Evolutionary conservation across 2,329 filamentous ascomycete species (phyloP).

Genomic region (Lasiodiplodia gonubiensis): DNA sequence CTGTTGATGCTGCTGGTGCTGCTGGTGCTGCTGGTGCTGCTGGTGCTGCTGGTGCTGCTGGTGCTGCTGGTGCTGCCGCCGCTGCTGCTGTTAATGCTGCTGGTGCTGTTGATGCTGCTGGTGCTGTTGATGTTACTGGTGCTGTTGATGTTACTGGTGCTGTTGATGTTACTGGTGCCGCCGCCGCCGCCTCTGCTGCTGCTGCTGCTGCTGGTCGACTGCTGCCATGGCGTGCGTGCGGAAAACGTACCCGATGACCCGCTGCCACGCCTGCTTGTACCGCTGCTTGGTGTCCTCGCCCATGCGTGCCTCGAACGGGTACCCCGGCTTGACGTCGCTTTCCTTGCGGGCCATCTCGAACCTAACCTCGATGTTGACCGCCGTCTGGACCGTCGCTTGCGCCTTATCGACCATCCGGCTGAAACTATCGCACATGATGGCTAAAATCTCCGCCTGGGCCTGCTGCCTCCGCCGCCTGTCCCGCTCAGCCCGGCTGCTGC

Average conservation of each 20-base stretch:
- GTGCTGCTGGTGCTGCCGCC: not conserved
- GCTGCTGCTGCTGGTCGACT: not conserved
- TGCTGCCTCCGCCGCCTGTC: not conserved
- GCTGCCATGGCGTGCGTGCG: not conserved
- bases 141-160: too few relatives aligned
- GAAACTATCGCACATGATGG: not conserved
- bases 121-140: too few relatives aligned
- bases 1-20: too few relatives aligned
- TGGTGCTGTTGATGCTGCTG: too few relatives aligned
- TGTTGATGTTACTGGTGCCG: not conserved
- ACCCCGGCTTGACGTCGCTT: not conserved
- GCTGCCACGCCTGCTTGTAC: not conserved
- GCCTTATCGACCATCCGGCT: not conserved
- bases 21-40: not conserved
- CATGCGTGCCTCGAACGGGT: not conserved
- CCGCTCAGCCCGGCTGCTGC: not conserved
- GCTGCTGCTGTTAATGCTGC: too few relatives aligned
- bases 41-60: not conserved
- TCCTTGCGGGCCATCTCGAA: not conserved
- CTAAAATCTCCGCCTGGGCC: not conserved
- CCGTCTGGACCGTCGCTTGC: not conserved
- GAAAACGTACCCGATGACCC: not conserved
- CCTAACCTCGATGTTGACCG: not conserved
- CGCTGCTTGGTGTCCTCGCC: not conserved
- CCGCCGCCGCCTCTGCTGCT: not conserved